Conservation (phyloP, 2,329 filamentous ascomycete species). For the Aquanectria penicillioides region DNA sequence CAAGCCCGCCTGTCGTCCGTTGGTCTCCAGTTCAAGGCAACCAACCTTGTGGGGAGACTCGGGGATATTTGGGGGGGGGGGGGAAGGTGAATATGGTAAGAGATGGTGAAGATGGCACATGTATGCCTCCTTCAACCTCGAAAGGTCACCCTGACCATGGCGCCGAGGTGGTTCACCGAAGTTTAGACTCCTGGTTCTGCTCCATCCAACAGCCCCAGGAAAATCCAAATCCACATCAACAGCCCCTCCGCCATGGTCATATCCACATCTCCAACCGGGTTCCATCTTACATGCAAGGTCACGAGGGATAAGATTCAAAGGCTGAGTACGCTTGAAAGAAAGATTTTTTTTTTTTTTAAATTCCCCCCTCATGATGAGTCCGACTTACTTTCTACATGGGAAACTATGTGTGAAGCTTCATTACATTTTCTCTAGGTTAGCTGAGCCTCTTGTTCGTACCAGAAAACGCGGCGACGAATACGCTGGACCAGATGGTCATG, state of each 20-base stretch:
- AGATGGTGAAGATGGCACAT: neutral
- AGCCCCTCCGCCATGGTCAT: neutral
- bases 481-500: too few species aligned
- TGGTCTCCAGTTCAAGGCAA: conserved; percentile 13
- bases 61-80: conserved; percentile 5
- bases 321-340: too few species aligned
- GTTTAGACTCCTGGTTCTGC: neutral
- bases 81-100: neutral
- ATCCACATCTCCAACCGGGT: neutral
- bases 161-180: neutral
- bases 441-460: too few species aligned
- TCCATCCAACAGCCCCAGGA: conserved; percentile 5
- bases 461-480: too few species aligned
- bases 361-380: too few species aligned
- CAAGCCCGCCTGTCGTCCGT: conserved; percentile 4
- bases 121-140: conserved; percentile 4
- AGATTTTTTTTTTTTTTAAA: too few species aligned
- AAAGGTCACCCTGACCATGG: neutral
- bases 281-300: neutral
- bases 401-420: too few species aligned
- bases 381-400: too few species aligned
- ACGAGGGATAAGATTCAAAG: too few species aligned
- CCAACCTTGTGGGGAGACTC: conserved; percentile 12
- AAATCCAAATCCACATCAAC: conserved; percentile 1
- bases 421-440: too few species aligned